A percentile compares a stretch with the other conserved stretches of the same genome.
phyloP scores from a whole-genome alignment of 306 rosid genomes.

The Lagenaria siceraria region DNA sequence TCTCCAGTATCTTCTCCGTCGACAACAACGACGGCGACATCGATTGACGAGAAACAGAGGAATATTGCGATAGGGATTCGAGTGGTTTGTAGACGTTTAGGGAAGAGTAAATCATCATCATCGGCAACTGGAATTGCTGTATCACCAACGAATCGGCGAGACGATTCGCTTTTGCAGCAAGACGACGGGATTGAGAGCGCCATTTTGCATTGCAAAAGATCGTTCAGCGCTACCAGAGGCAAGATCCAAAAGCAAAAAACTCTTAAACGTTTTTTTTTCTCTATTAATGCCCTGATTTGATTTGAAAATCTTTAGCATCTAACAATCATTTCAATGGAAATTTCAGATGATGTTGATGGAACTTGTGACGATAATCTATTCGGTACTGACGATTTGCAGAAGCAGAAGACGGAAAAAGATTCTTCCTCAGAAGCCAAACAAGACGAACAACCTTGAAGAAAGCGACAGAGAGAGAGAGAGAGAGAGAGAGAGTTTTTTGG shows the following conservation, averaged over 20 bases:
- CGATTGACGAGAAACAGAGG: conserved; percentile 39
- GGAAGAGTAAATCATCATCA: conserved; percentile 63
- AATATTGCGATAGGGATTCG: conserved; percentile 35
- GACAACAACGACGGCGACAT: neutral
- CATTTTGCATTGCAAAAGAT: conserved; percentile 83
- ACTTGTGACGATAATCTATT: neutral
- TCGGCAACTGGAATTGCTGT: conserved; percentile 14
- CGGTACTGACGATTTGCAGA: neutral
- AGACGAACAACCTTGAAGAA: neutral
- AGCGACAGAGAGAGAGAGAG: neutral
- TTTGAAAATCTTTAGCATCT: neutral
- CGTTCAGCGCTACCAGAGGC: conserved; percentile 58
- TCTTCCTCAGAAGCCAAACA: neutral
- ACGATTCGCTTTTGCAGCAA: conserved; percentile 61
- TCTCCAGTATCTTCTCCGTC: conserved; percentile 18
- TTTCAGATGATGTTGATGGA: conserved; percentile 7
- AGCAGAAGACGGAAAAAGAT: neutral
- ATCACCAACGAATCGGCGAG: conserved; percentile 39
- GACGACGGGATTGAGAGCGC: conserved; percentile 89
- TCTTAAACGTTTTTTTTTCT: neutral
- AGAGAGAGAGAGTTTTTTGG: neutral
- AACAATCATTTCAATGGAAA: neutral
- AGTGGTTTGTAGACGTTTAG: conserved; percentile 46
- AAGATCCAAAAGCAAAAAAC: neutral
- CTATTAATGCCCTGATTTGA: neutral